Conservation (phyloP, 108 stramenopile genomes). For the Nitzschia sp. region DNA sequence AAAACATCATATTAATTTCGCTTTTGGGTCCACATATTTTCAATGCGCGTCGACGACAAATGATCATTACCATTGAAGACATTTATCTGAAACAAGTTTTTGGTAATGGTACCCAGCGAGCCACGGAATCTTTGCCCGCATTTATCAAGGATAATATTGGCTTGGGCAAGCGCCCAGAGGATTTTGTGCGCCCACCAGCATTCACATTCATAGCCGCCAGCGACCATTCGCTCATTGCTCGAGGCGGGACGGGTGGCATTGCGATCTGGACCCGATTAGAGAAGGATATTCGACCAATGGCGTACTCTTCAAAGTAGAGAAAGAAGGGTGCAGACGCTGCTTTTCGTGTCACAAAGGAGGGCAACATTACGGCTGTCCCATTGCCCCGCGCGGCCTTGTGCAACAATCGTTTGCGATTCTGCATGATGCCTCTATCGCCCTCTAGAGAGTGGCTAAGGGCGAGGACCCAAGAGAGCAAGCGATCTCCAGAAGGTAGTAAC, state of each 20-base stretch:
- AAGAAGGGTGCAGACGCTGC: no score
- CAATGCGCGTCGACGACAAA: slow-evolving; percentile 46
- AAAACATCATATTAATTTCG: slow-evolving; percentile 50
- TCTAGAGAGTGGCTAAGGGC: no score
- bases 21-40: slow-evolving; percentile 58
- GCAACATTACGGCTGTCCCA: no score
- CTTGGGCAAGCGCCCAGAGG: slow-evolving; percentile 52
- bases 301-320: slow-evolving; percentile 42
- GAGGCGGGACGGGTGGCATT: slow-evolving; percentile 66
- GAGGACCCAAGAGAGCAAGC: no score
- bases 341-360: no score
- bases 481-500: no score
- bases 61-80: slow-evolving; percentile 63
- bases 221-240: slow-evolving; percentile 61
- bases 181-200: slow-evolving; percentile 48
- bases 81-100: slow-evolving; percentile 29
- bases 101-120: slow-evolving; percentile 31
- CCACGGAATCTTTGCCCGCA: slow-evolving; percentile 44
- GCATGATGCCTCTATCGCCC: no score
- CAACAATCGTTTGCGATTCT: no score
- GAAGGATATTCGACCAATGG: slow-evolving; percentile 64
- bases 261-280: slow-evolving; percentile 69
- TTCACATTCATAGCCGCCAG: slow-evolving; percentile 69
- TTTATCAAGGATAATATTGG: slow-evolving; percentile 53
- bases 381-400: no score